Conservation (phyloP, 345 rosid genomes). For the Isatis tinctoria region DNA sequence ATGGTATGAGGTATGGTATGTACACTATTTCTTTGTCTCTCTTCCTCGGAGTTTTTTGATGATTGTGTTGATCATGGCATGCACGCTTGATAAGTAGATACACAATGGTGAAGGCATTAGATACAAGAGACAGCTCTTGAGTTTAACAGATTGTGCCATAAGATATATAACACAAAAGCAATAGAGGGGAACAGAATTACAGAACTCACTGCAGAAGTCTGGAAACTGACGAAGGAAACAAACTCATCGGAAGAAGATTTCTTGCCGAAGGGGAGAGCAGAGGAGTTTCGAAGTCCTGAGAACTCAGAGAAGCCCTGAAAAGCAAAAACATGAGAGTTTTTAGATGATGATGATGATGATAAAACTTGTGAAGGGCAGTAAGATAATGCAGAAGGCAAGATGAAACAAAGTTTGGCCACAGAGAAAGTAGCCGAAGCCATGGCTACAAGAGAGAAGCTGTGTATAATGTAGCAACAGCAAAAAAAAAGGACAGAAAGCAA, state of each 20-base stretch:
- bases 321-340: constrained; percentile 32
- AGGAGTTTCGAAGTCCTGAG: constrained; percentile 67
- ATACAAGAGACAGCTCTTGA: neutral
- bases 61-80: too few relatives aligned
- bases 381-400: neutral
- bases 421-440: constrained; percentile 95
- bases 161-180: constrained; percentile 3
- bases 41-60: too few relatives aligned
- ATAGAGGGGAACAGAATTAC: neutral
- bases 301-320: constrained; percentile 71
- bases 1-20: too few relatives aligned
- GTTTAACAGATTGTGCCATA: constrained; percentile 2
- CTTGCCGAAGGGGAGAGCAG: constrained; percentile 59
- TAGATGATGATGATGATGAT: neutral
- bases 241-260: constrained; percentile 70
- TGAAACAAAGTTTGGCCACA: constrained; percentile 56
- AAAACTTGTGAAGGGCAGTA: neutral
- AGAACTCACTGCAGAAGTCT: constrained; percentile 76
- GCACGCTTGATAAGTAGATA: neutral
- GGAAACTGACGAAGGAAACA: constrained; percentile 59
- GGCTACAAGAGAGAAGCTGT: constrained; percentile 16
- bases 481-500: constrained; percentile 17
- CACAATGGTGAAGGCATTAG: too few relatives aligned
- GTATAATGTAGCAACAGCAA: constrained; percentile 4
- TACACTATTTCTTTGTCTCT: too few relatives aligned